These are phyloP conservation scores for Nicotiana undulata DNA, from an alignment of 257 asterid species.

Conservation along the genomic window DNA sequence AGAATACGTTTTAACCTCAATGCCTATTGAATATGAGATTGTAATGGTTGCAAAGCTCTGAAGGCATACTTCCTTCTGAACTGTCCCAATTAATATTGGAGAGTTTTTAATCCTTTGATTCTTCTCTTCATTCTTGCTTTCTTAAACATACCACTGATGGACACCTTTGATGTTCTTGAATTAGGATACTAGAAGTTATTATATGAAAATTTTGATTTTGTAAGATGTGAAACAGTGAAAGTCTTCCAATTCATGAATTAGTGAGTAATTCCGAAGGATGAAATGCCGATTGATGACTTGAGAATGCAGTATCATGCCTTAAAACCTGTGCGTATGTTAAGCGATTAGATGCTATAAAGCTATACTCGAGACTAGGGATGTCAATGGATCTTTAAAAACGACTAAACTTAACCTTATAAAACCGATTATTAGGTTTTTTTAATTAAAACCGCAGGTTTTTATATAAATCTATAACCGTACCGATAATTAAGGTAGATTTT, in stretches of 20 bases:
- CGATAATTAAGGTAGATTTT: no score
- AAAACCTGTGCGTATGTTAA: neutral
- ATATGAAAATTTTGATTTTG: neutral
- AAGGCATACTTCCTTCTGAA: neutral
- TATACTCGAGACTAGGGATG: neutral
- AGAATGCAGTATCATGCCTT: neutral
- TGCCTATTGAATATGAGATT: neutral
- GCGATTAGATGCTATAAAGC: neutral
- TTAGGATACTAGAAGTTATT: neutral
- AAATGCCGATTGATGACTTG: neutral
- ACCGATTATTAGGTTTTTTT: no score
- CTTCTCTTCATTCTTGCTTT: neutral
- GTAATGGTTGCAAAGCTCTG: neutral
- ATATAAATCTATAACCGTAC: no score
- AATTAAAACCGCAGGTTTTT: no score
- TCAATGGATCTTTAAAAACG: no score
- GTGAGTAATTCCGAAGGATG: neutral
- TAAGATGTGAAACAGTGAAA: neutral
- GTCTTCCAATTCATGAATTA: neutral
- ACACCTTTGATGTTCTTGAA: neutral
- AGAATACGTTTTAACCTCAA: neutral
- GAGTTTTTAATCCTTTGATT: neutral
- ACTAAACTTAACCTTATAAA: no score
- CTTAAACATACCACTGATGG: neutral
- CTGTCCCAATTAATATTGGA: neutral